Evolutionary conservation across 441 rosid genomes (phyloP).

Genomic region (Hura crepitans): DNA sequence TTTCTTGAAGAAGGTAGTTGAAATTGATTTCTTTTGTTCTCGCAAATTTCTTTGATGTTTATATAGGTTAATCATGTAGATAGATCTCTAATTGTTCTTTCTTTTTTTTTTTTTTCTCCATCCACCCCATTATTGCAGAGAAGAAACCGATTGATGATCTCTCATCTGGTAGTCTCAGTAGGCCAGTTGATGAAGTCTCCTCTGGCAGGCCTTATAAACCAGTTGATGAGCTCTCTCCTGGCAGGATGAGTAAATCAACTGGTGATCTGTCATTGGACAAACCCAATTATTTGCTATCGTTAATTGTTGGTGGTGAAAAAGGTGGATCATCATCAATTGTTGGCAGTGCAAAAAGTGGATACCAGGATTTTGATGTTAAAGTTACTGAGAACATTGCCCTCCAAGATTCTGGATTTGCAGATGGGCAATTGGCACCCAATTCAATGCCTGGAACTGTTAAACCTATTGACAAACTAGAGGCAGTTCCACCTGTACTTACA

Average conservation of each 20-base stretch:
- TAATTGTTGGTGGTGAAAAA: constrained; percentile 72
- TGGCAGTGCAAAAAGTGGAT: constrained; percentile 54
- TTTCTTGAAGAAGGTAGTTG: constrained; percentile 81
- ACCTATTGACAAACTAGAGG: constrained; percentile 36
- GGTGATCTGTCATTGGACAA: constrained; percentile 39
- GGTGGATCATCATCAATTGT: constrained; percentile 60
- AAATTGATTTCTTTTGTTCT: constrained; percentile 14
- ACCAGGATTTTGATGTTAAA: constrained; percentile 39
- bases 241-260: constrained; percentile 21
- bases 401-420: constrained; percentile 37
- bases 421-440: constrained; percentile 30
- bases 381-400: constrained; percentile 30
- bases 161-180: constrained; percentile 16
- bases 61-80: neutral
- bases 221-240: constrained; percentile 31
- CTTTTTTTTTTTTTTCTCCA: neutral
- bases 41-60: neutral
- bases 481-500: constrained; percentile 73
- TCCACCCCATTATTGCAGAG: constrained; percentile 39
- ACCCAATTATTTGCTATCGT: constrained; percentile 64
- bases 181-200: constrained; percentile 36
- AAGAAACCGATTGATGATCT: constrained; percentile 52
- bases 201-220: constrained; percentile 52
- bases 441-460: constrained; percentile 24
- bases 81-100: neutral